Conservation (phyloP, 768 basidiomycete genomes). For the Amanita polypyramis region DNA sequence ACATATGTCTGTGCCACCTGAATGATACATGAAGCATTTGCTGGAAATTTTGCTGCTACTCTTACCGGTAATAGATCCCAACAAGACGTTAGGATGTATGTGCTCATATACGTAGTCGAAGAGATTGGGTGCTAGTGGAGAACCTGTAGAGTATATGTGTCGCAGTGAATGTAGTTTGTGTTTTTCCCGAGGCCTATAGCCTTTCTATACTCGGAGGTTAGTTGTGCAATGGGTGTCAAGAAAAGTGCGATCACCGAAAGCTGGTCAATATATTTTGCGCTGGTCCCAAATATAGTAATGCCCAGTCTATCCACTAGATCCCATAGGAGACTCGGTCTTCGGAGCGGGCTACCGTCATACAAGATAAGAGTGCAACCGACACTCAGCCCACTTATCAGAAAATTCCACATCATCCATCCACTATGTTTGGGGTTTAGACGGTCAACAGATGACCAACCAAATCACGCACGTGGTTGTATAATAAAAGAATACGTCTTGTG, state of each 20-base stretch:
- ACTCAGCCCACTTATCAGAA: conserved; percentile 55
- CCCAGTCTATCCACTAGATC: conserved; percentile 54
- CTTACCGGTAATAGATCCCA: conserved; percentile 68
- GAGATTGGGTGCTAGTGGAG: conserved; percentile 56
- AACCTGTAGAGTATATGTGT: conserved; percentile 76
- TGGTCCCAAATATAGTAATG: conserved; percentile 74
- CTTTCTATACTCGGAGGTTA: conserved; percentile 34
- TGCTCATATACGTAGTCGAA: conserved; percentile 70
- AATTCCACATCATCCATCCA: conserved; percentile 93
- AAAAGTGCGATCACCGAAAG: conserved; percentile 42
- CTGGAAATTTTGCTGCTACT: background rate
- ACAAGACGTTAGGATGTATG: conserved; percentile 50
- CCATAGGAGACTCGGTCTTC: conserved; percentile 58
- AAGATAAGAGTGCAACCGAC: conserved; percentile 63
- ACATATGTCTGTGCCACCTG: conserved; percentile 79
- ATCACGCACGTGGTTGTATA: conserved; percentile 65
- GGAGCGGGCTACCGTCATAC: conserved; percentile 74
- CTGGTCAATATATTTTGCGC: conserved; percentile 76
- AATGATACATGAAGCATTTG: background rate
- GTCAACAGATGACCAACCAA: background rate
- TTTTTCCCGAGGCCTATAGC: conserved; percentile 54
- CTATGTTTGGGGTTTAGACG: conserved; percentile 22
- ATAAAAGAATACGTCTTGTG: conserved; percentile 71
- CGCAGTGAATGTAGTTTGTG: conserved; percentile 49
- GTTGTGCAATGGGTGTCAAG: conserved; percentile 8